Conservation (phyloP, 1,284 basidiomycete genomes). For the Moesziomyces parantarcticus region DNA sequence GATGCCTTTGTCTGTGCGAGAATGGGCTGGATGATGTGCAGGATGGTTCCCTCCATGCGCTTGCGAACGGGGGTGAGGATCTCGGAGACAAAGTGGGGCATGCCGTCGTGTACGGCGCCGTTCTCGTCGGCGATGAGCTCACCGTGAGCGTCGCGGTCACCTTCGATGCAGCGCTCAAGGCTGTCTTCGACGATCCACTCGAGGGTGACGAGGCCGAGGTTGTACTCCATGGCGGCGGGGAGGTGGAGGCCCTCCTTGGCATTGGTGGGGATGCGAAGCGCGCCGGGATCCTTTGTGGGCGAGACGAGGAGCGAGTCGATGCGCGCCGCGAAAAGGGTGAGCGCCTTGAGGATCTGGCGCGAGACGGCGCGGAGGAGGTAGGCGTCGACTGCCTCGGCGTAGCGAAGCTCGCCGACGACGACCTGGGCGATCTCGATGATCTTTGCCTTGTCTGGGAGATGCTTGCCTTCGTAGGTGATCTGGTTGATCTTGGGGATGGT, state of each 20-base stretch:
- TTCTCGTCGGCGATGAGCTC: conserved; percentile 53
- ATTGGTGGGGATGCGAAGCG: conserved; percentile 53
- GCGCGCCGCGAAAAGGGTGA: conserved; percentile 64
- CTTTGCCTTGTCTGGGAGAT: conserved; percentile 56
- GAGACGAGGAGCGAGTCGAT: conserved; percentile 65
- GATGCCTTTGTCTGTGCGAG: conserved; percentile 54
- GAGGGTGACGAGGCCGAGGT: conserved; percentile 62
- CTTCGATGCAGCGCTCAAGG: conserved; percentile 65
- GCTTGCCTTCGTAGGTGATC: conserved; percentile 59
- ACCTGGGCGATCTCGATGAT: conserved; percentile 61
- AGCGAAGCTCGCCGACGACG: conserved; percentile 61
- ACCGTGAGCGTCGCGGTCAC: conserved; percentile 49
- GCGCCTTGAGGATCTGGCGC: conserved; percentile 62
- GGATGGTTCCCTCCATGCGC: conserved; percentile 65
- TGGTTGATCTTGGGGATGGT: conserved; percentile 51
- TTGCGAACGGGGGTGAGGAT: conserved; percentile 65
- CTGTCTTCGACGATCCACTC: conserved; percentile 66
- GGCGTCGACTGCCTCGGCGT: conserved; percentile 57
- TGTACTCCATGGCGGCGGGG: conserved; percentile 64
- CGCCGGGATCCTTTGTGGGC: conserved; percentile 48
- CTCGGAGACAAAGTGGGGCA: conserved; percentile 65
- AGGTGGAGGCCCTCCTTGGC: conserved; percentile 53
- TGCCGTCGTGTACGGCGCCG: conserved; percentile 46
- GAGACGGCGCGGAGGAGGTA: conserved; percentile 65
- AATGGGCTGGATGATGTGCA: conserved; percentile 65